phyloP scores from a whole-genome alignment of 306 rosid species.

The Biancaea sappan region DNA sequence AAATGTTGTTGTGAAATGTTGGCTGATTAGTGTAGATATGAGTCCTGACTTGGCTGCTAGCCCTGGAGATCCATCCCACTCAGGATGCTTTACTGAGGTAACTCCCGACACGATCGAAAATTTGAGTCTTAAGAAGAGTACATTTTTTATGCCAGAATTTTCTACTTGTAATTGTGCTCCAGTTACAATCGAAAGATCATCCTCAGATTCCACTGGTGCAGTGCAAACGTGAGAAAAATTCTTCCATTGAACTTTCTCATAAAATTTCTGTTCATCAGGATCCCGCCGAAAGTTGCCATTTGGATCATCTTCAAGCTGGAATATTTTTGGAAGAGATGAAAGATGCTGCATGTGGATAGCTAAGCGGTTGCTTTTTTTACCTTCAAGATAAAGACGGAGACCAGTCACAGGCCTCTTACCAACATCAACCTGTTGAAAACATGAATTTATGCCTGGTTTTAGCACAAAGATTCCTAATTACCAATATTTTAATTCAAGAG shows the following conservation, averaged over 20 bases:
- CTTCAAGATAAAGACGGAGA: conserved; percentile 91
- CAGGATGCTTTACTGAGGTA: conserved; percentile 64
- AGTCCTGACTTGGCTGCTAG: conserved; percentile 87
- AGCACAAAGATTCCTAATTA: conserved; percentile 21
- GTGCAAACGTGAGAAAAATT: conserved; percentile 97
- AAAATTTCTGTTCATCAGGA: conserved; percentile 65
- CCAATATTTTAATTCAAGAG: conserved; percentile 5
- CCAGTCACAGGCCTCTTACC: conserved; percentile 98
- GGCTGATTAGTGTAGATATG: conserved; percentile 91
- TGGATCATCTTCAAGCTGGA: conserved; percentile 86
- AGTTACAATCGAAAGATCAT: conserved; percentile 80
- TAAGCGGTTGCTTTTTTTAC: conserved; percentile 85
- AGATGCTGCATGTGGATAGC: conserved; percentile 97
- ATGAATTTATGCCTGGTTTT: conserved; percentile 30
- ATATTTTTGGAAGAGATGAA: conserved; percentile 81
- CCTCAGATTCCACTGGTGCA: conserved; percentile 87
- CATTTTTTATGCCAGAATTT: conserved; percentile 78
- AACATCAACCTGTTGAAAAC: conserved; percentile 77
- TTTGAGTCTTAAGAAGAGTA: conserved; percentile 75
- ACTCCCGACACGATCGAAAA: conserved; percentile 81
- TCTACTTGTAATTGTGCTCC: conserved; percentile 94
- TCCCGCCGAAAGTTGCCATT: conserved; percentile 56
- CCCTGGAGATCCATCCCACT: conserved; percentile 97
- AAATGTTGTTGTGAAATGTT: conserved; percentile 82
- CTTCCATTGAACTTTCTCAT: conserved; percentile 96